Evolutionary conservation across 2,329 filamentous ascomycete genomes (phyloP).

Genomic region (Pestalotiopsis sp.): DNA sequence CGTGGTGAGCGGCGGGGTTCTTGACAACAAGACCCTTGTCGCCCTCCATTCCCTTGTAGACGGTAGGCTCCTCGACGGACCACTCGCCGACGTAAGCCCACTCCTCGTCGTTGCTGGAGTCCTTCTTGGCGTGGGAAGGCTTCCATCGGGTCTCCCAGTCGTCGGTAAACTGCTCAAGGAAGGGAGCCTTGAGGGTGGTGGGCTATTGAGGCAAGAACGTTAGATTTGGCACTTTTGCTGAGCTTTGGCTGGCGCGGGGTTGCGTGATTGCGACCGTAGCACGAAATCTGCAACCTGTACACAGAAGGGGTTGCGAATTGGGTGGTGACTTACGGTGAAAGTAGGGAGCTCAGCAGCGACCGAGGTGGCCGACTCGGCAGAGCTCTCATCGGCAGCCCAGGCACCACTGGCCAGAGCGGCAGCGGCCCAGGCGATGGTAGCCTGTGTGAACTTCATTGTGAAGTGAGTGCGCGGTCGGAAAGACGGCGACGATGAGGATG

Average conservation of each 20-base stretch:
- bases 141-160: constrained; percentile 96
- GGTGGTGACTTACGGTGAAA: constrained; percentile 74
- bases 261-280: not conserved
- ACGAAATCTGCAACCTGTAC: not conserved
- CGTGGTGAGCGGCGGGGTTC: constrained; percentile 96
- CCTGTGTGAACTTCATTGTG: constrained; percentile 83
- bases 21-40: constrained; percentile 98
- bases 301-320: constrained; percentile 7
- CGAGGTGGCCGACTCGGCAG: constrained; percentile 55
- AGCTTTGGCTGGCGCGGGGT: not conserved
- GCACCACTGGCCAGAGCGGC: constrained; percentile 72
- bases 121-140: constrained; percentile 95
- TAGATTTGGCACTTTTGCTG: not conserved
- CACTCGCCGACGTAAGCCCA: constrained; percentile 98
- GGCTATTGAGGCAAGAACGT: constrained; percentile 58
- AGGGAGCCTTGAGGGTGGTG: constrained; percentile 84
- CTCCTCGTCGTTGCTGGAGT: constrained; percentile 79
- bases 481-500: constrained; percentile 7
- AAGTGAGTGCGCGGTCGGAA: constrained; percentile 17
- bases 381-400: constrained; percentile 64
- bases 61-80: constrained; percentile 90
- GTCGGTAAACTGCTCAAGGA: constrained; percentile 97
- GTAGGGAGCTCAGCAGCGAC: constrained; percentile 70
- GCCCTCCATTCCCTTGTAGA: constrained; percentile 89
- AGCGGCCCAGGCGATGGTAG: constrained; percentile 75